Evolutionary conservation across 1,139 yeast species (phyloP).

Genomic region (Arxiozyma slooffiae): DNA sequence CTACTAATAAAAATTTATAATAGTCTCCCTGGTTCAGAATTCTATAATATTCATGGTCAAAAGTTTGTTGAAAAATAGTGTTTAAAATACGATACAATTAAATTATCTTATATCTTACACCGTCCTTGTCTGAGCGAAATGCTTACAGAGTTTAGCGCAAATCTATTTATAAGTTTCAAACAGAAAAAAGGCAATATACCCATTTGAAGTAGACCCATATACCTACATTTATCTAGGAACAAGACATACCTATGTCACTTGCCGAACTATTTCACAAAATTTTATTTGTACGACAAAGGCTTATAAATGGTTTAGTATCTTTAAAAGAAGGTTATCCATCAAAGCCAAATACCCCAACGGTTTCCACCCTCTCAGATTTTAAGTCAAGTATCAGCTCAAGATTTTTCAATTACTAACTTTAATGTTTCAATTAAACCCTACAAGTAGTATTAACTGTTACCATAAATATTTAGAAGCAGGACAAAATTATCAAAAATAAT

Average conservation of each 20-base stretch:
- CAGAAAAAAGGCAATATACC: background rate
- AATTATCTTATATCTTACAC: constrained; percentile 17
- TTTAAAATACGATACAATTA: constrained; percentile 20
- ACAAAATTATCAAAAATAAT: background rate
- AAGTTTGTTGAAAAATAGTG: constrained; percentile 18
- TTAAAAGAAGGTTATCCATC: constrained; percentile 6
- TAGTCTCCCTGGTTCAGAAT: background rate
- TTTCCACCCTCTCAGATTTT: constrained; percentile 15
- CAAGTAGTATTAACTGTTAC: constrained; percentile 25
- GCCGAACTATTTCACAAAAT: constrained; percentile 17
- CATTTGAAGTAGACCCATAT: constrained; percentile 3
- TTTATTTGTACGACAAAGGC: constrained; percentile 16
- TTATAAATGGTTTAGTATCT: constrained; percentile 15
- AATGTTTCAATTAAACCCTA: constrained; percentile 23
- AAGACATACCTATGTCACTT: constrained; percentile 1
- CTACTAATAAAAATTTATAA: constrained; percentile 16
- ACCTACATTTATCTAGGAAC: background rate
- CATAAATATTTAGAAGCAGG: constrained; percentile 12
- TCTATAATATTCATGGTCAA: background rate
- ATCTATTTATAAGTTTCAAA: constrained; percentile 5
- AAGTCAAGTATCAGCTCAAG: constrained; percentile 15
- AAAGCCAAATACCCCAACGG: constrained; percentile 8
- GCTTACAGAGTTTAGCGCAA: constrained; percentile 17
- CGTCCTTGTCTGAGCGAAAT: constrained; percentile 23
- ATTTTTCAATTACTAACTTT: constrained; percentile 20